phyloP scores from a whole-genome alignment of 331 rosid species.

The Dryas integrifolia region DNA sequence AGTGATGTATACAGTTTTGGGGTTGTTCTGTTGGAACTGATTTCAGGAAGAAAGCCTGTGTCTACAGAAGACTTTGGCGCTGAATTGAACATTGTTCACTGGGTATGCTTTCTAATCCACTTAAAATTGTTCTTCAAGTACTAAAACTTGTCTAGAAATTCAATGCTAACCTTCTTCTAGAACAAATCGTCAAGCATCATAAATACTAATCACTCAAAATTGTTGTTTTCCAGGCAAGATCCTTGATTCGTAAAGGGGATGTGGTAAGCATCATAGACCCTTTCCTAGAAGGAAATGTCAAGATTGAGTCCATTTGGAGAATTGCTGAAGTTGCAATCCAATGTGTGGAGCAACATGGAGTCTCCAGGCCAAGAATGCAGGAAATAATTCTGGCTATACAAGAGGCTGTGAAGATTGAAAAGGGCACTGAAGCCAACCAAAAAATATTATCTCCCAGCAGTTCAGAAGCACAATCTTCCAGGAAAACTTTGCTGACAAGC shows the following conservation, averaged over 20 bases:
- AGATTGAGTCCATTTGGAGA: conserved; percentile 84
- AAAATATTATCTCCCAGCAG: conserved; percentile 46
- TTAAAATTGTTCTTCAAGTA: not conserved
- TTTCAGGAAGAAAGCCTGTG: conserved; percentile 80
- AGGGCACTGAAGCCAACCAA: conserved; percentile 43
- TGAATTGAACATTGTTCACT: conserved; percentile 90
- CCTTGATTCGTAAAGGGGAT: conserved; percentile 71
- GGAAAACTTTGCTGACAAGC: conserved; percentile 85
- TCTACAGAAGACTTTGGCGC: conserved; percentile 82
- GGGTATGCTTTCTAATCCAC: conserved; percentile 51
- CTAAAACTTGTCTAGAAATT: not conserved
- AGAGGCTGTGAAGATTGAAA: conserved; percentile 80
- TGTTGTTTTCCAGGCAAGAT: conserved; percentile 64
- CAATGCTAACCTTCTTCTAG: not conserved
- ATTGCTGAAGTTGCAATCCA: conserved; percentile 82
- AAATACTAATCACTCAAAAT: not conserved
- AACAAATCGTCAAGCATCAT: not conserved
- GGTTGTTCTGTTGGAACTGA: conserved; percentile 83
- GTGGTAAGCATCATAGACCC: conserved; percentile 77
- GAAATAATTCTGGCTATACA: conserved; percentile 85
- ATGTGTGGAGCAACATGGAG: conserved; percentile 82
- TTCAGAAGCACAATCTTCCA: conserved; percentile 63
- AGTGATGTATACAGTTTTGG: conserved; percentile 96
- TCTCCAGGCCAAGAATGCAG: conserved; percentile 92
- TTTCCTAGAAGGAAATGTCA: conserved; percentile 53